Evolutionary conservation across 768 basidiomycete species (phyloP).

Genomic region (Boletus vermiculosoides): DNA sequence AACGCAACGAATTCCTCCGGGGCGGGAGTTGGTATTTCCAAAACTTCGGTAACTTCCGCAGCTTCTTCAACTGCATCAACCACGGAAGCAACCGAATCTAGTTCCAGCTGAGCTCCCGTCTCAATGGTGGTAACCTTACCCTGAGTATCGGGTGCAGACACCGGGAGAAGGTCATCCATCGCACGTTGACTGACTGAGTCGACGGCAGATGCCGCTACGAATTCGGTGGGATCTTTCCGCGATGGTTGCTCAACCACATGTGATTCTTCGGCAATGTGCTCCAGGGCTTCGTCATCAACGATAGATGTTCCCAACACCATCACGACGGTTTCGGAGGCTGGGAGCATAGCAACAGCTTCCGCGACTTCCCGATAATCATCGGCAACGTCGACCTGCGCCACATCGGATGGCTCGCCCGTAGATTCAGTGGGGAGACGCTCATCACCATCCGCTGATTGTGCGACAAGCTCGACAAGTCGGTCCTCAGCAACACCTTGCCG

Average conservation of each 20-base stretch:
- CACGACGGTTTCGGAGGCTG: background rate
- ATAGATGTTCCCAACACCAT: background rate
- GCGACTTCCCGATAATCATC: conserved; percentile 2
- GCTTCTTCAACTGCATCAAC: conserved; percentile 11
- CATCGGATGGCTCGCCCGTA: background rate
- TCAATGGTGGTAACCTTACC: conserved; percentile 7
- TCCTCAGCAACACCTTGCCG: background rate
- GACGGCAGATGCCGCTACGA: conserved; percentile 6
- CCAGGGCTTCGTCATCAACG: background rate
- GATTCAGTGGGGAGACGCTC: background rate
- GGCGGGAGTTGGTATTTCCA: conserved; percentile 15
- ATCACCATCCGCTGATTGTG: background rate
- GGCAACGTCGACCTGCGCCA: conserved; percentile 4
- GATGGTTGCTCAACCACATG: conserved; percentile 3
- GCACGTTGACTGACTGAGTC: conserved; percentile 1
- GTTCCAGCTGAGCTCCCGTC: conserved; percentile 14
- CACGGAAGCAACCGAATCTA: background rate
- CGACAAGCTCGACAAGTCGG: background rate
- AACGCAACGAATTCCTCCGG: conserved; percentile 13
- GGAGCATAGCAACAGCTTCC: conserved; percentile 2
- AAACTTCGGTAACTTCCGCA: conserved; percentile 6
- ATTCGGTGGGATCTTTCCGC: conserved; percentile 4
- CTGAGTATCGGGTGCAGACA: background rate
- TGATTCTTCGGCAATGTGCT: conserved; percentile 1
- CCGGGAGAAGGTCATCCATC: conserved; percentile 3